These are phyloP conservation scores for Colletotrichum sp. DNA, from an alignment of 2,329 filamentous ascomycete genomes.

Conservation along the genomic window DNA sequence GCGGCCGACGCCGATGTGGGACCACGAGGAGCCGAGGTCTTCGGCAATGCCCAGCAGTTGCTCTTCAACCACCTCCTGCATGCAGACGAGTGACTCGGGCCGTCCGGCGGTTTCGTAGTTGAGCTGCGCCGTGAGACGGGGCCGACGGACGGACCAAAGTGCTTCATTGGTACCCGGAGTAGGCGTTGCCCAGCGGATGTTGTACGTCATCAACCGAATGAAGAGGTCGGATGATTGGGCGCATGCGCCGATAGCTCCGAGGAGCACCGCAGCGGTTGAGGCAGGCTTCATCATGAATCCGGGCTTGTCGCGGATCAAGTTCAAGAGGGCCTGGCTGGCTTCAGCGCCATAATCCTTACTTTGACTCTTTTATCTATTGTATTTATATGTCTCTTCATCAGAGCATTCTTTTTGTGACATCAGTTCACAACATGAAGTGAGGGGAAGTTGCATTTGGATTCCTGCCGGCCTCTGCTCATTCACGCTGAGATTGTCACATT, in stretches of 20 bases:
- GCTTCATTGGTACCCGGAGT: slow-evolving; percentile 42
- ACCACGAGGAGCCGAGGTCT: slow-evolving; percentile 49
- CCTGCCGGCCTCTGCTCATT: background rate
- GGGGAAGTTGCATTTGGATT: background rate
- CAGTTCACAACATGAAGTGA: background rate
- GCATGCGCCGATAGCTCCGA: background rate
- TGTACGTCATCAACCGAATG: slow-evolving; percentile 50
- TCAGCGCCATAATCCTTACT: background rate
- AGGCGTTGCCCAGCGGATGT: slow-evolving; percentile 53
- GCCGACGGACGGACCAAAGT: slow-evolving; percentile 43
- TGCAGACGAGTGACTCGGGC: slow-evolving; percentile 43
- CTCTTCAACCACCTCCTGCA: slow-evolving; percentile 53
- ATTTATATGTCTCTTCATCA: background rate
- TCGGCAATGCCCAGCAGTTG: slow-evolving; percentile 48
- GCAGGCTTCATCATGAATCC: background rate
- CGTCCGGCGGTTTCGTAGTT: slow-evolving; percentile 37
- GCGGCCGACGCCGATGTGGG: slow-evolving; percentile 60
- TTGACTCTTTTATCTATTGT: background rate
- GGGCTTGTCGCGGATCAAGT: background rate
- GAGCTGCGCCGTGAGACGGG: slow-evolving; percentile 41
- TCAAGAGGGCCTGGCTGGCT: background rate
- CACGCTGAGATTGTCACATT: background rate
- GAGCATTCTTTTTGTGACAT: background rate
- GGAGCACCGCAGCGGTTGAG: background rate
- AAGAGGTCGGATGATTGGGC: slow-evolving; percentile 8